phyloP scores from a whole-genome alignment of 441 rosid species.

The Adansonia rubrostipa region DNA sequence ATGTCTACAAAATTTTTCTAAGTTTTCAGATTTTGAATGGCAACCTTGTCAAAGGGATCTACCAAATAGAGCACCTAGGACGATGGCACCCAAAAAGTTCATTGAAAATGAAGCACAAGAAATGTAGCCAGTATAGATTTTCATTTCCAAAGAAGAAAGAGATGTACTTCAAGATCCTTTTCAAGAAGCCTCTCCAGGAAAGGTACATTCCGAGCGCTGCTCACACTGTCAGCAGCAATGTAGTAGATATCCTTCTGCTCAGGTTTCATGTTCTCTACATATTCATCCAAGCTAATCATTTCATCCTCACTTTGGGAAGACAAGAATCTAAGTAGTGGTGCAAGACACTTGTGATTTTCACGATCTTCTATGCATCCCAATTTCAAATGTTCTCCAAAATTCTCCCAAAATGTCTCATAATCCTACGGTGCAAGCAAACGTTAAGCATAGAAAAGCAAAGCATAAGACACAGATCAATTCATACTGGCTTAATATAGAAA shows the following conservation, averaged over 20 bases:
- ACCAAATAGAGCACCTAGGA: conserved; percentile 76
- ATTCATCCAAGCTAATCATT: conserved; percentile 94
- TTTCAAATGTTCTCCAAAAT: conserved; percentile 79
- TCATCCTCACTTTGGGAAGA: conserved; percentile 92
- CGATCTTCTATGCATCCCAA: conserved; percentile 94
- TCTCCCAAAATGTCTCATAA: conserved; percentile 93
- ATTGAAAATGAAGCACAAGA: conserved; percentile 8
- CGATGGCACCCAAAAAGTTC: conserved; percentile 23
- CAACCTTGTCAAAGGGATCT: conserved; percentile 93
- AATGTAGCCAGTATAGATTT: not conserved
- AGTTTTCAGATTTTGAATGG: conserved; percentile 81
- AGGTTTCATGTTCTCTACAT: conserved; percentile 91
- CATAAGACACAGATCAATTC: conserved; percentile 3
- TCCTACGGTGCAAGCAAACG: conserved; percentile 51
- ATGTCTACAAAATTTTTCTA: conserved; percentile 92
- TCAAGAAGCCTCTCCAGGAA: conserved; percentile 86
- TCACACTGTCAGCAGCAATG: conserved; percentile 83
- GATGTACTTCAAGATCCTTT: conserved; percentile 81
- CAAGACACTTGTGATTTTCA: conserved; percentile 92
- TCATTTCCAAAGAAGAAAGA: conserved; percentile 8
- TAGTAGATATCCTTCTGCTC: conserved; percentile 89
- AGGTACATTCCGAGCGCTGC: conserved; percentile 88
- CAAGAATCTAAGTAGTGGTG: conserved; percentile 87
- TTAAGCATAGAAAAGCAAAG: conserved; percentile 16
- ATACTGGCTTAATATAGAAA: not conserved